Percentiles rank a stretch among this genome's conserved stretches.
Evolutionary conservation across 2,329 filamentous ascomycete species (phyloP).

Genomic region (Chrysoporthe austroafricana): DNA sequence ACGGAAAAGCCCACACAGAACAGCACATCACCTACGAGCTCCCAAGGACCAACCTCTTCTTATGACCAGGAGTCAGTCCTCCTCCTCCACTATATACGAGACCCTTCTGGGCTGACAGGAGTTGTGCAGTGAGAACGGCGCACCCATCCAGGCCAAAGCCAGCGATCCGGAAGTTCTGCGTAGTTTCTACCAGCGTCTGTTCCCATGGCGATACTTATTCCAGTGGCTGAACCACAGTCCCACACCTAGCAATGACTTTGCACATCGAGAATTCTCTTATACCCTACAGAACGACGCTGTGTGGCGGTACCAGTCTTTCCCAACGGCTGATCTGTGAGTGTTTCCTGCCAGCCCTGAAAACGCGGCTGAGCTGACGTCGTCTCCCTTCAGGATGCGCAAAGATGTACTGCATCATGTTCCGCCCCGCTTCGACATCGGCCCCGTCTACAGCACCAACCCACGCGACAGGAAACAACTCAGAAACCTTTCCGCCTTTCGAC

Average conservation of each 20-base stretch:
- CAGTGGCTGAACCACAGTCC: constrained; percentile 97
- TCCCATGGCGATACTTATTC: constrained; percentile 92
- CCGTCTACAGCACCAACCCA: constrained; percentile 93
- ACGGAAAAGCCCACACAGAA: constrained; percentile 42
- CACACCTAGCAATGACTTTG: constrained; percentile 84
- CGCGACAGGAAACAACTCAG: constrained; percentile 87
- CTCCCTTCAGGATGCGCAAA: constrained; percentile 72
- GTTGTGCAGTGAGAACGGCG: constrained; percentile 38
- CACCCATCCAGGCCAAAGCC: constrained; percentile 53
- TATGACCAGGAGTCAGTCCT: constrained; percentile 31
- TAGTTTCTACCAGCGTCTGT: constrained; percentile 93
- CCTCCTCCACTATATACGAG: neutral
- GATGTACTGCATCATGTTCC: constrained; percentile 88
- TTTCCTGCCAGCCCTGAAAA: neutral
- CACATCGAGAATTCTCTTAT: constrained; percentile 93
- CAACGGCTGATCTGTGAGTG: constrained; percentile 56
- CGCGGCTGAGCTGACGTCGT: constrained; percentile 21
- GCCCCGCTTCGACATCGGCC: constrained; percentile 95
- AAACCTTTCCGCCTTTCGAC: constrained; percentile 80
- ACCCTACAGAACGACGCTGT: constrained; percentile 93
- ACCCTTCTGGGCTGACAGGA: constrained; percentile 26
- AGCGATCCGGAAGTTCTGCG: constrained; percentile 81
- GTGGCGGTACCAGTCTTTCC: constrained; percentile 80
- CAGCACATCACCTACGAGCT: constrained; percentile 44
- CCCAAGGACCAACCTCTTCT: constrained; percentile 47